Base-by-base conservation (phyloP, 139 green algal genomes). In the Dunaliella primolecta region DNA sequence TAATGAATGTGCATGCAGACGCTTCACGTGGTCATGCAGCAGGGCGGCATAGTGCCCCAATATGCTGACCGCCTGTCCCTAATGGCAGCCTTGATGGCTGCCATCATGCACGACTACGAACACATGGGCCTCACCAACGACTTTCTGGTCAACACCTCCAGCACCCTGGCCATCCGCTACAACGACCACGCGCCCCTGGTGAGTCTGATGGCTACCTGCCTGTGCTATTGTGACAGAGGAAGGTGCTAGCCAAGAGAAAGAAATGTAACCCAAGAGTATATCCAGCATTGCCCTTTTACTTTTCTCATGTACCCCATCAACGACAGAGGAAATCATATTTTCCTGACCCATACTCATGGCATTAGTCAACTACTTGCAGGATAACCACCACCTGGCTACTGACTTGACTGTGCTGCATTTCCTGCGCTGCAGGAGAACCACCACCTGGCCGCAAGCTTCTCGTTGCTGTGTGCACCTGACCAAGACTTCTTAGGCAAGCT, bases 21-120 rank as follows among this genome's bases (percentile, higher is more conserved):
- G 15, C 70, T 90, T 57, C 84, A 88, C 70, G 75, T 84, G 37
- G 2, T 90, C 24, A 2, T 86, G 25, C 87, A 77, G 0, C 34
- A 82, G 33, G 89, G 87, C 2, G 86, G 86, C 1, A 55, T 85
- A 15, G 2, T 72, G 27, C 71, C 89, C 1, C 82, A 81, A 55
- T 89, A 90, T 57, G 85, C 86, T 77, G 86, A 89, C 83, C 83
- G 84, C 7, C 80, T 90, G 27, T 78, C 85, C 30, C 75, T 90
- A n/a, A 76, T 92, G 86, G 85, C 86, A 3, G 88, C 83, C 85
- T 90, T 89, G 77, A 32, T 89, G 71, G 86, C 86, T 24, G 86
- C 33, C 1, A 3, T 70, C 31, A 55, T 75, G 7, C 84, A 88
- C 55, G 84, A 88, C 29, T 83, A 64, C 25, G 85, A 86, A 23